phyloP scores from a whole-genome alignment of 2,329 filamentous ascomycete species.

The Claviceps sp. region DNA sequence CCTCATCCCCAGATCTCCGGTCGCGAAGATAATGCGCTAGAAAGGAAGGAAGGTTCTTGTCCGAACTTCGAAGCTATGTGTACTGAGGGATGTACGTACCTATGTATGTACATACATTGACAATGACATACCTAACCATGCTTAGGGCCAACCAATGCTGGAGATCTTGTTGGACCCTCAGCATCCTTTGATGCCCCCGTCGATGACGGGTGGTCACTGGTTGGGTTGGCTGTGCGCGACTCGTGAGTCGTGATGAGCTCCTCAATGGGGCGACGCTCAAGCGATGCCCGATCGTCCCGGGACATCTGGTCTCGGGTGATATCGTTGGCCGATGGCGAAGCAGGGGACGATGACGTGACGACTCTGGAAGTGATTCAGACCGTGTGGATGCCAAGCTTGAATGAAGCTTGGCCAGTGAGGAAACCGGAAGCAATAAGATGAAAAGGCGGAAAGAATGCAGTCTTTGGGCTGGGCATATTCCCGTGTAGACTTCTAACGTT shows the following conservation, averaged over 20 bases:
- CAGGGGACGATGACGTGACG: background rate
- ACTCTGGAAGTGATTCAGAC: background rate
- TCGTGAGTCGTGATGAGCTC: background rate
- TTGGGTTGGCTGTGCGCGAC: background rate
- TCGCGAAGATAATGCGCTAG: background rate
- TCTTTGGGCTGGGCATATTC: background rate
- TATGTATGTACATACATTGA: background rate
- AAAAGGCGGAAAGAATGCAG: background rate
- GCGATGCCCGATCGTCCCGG: constrained; percentile 2
- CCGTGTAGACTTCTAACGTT: background rate
- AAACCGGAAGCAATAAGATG: background rate
- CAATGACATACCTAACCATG: background rate
- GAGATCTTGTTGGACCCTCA: background rate
- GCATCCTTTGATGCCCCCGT: background rate
- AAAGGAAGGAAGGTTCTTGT: background rate
- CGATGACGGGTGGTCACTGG: background rate
- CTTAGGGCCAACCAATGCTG: background rate
- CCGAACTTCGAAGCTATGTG: no score
- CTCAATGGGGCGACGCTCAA: background rate
- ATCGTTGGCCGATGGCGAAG: background rate
- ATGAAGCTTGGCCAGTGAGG: background rate
- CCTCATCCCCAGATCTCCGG: background rate
- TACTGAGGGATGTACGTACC: no score
- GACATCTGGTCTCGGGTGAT: background rate
- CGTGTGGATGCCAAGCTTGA: background rate